phyloP scores from a whole-genome alignment of 257 asterid species.

The Primulina huaijiensis region DNA sequence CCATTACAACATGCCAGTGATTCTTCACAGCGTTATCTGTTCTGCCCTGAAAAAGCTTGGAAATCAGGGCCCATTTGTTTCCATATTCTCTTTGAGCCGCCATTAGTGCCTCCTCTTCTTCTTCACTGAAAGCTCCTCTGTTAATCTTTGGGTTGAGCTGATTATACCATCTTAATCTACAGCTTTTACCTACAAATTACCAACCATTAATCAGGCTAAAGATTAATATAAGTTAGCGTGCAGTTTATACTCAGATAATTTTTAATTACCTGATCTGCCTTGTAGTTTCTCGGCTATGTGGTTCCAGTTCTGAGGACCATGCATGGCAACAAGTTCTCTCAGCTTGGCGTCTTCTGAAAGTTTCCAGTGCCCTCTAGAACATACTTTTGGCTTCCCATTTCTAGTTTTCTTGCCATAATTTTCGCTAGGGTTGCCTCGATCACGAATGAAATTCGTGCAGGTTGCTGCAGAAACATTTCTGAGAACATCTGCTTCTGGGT shows the following conservation, averaged over 20 bases:
- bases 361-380: conserved; percentile 56
- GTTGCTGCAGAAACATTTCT: background rate
- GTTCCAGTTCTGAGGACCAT: conserved; percentile 60
- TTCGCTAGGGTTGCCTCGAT: conserved; percentile 28
- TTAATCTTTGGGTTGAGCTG: conserved; percentile 54
- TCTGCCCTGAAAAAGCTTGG: conserved; percentile 46
- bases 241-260: conserved; percentile 34
- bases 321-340: conserved; percentile 40
- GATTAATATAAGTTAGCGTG: conserved; percentile 31
- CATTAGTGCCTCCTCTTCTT: conserved; percentile 40
- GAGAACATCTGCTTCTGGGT: background rate
- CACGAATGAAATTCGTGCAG: background rate
- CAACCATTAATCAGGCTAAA: background rate
- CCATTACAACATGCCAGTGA: conserved; percentile 56
- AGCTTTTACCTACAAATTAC: conserved; percentile 48
- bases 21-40: conserved; percentile 58
- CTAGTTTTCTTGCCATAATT: conserved; percentile 6
- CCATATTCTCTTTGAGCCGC: conserved; percentile 45
- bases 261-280: conserved; percentile 27
- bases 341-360: conserved; percentile 60
- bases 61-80: conserved; percentile 50
- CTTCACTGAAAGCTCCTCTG: conserved; percentile 42
- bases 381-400: conserved; percentile 14
- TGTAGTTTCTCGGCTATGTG: background rate
- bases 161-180: conserved; percentile 59